These are phyloP conservation scores for Termitomyces sp. DNA, from an alignment of 768 basidiomycete genomes.

Conservation along the genomic window DNA sequence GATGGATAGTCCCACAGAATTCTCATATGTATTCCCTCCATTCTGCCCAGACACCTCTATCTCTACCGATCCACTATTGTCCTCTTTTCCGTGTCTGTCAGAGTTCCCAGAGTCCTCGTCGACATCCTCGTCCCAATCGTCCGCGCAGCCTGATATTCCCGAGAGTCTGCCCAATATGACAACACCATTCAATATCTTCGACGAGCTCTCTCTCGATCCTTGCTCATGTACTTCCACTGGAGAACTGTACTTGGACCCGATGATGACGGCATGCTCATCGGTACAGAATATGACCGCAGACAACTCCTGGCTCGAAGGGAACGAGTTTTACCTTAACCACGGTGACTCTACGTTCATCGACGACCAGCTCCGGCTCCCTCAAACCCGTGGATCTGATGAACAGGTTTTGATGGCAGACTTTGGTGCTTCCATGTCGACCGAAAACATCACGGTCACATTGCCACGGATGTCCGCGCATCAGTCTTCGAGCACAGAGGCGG, in stretches of 20 bases:
- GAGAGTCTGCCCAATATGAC: conserved; percentile 26
- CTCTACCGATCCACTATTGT: conserved; percentile 12
- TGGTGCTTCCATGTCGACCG: conserved; percentile 4
- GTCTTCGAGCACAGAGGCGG: neutral
- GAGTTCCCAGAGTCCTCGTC: conserved; percentile 32
- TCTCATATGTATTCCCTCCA: conserved; percentile 4
- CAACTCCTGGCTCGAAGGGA: conserved; percentile 34
- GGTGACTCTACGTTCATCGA: conserved; percentile 6
- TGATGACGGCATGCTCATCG: conserved; percentile 28
- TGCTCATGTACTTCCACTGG: conserved; percentile 33
- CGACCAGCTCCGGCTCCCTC: conserved; percentile 18
- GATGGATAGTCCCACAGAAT: conserved; percentile 11
- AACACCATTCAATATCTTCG: conserved; percentile 29
- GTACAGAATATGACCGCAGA: conserved; percentile 18
- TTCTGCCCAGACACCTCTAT: conserved; percentile 8
- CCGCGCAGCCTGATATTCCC: conserved; percentile 36
- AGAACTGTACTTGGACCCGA: conserved; percentile 32
- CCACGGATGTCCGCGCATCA: conserved; percentile 18
- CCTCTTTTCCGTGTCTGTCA: conserved; percentile 9
- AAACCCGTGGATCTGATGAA: conserved; percentile 12
- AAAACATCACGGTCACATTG: conserved; percentile 1
- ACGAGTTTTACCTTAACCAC: conserved; percentile 30
- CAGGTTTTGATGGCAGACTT: conserved; percentile 18
- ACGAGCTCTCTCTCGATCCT: conserved; percentile 26
- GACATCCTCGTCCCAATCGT: conserved; percentile 32